Percentiles rank a stretch among this genome's conserved stretches.
These are phyloP conservation scores for Yamadazyma sp. DNA, from an alignment of 805 yeast species.

Conservation along the genomic window DNA sequence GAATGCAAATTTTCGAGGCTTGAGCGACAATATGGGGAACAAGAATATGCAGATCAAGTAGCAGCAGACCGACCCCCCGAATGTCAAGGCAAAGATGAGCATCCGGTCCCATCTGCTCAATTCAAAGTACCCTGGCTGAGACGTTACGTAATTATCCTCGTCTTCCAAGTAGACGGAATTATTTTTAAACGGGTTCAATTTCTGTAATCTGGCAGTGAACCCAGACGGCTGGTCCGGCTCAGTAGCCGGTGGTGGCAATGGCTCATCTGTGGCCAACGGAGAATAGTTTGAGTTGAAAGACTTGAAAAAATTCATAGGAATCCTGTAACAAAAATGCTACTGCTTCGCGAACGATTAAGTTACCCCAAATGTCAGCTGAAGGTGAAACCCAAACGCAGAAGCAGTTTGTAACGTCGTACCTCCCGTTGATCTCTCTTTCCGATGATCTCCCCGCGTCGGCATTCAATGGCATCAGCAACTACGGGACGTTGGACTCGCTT, in stretches of 20 bases:
- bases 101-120: conserved; percentile 48
- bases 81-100: conserved; percentile 44
- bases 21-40: conserved; percentile 42
- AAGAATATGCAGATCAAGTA: conserved; percentile 43
- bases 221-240: conserved; percentile 18
- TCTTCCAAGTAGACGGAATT: conserved; percentile 41
- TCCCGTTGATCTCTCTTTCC: conserved; percentile 48
- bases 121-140: conserved; percentile 45
- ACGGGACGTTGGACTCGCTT: conserved; percentile 28
- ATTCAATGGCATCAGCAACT: conserved; percentile 34
- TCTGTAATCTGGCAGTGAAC: conserved; percentile 31
- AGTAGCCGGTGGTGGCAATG: conserved; percentile 41
- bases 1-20: conserved; percentile 47
- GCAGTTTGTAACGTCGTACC: conserved; percentile 50
- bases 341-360: no score
- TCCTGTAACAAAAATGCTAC: no score
- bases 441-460: conserved; percentile 32
- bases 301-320: conserved; percentile 45
- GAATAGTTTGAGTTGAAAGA: conserved; percentile 29
- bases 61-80: conserved; percentile 43
- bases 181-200: conserved; percentile 39
- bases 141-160: conserved; percentile 42
- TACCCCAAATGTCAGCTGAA: no score
- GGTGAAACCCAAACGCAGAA: no score
- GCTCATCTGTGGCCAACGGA: conserved; percentile 34